Evolutionary conservation across 1,139 yeast species (phyloP).

Genomic region (Scheffersomyces segobiensis): DNA sequence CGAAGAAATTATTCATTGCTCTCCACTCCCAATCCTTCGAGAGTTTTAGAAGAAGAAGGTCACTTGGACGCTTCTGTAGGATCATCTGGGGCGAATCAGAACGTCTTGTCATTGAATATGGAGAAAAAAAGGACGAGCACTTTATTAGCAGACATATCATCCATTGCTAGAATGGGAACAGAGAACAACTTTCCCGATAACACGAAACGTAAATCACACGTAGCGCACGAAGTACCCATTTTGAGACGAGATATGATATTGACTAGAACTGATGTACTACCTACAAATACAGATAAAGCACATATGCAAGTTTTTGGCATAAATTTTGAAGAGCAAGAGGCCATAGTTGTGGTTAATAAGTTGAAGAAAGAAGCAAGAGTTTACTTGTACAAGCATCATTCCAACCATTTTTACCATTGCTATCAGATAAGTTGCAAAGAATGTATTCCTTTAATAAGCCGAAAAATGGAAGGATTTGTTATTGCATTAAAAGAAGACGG

Average conservation of each 20-base stretch:
- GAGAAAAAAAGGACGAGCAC: conserved; percentile 57
- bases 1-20: conserved; percentile 30
- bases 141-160: conserved; percentile 53
- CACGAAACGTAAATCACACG: conserved; percentile 17
- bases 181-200: conserved; percentile 34
- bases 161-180: conserved; percentile 63
- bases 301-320: conserved; percentile 46
- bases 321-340: conserved; percentile 56
- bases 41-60: conserved; percentile 45
- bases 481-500: conserved; percentile 31
- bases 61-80: conserved; percentile 13
- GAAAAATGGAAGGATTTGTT: conserved; percentile 42
- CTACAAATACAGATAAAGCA: conserved; percentile 26
- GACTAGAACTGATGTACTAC: conserved; percentile 55
- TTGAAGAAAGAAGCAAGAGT: conserved; percentile 42
- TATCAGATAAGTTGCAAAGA: conserved; percentile 41
- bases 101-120: conserved; percentile 37
- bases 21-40: conserved; percentile 43
- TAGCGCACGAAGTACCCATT: conserved; percentile 23
- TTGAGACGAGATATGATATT: conserved; percentile 67
- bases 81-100: conserved; percentile 7
- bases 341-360: conserved; percentile 48
- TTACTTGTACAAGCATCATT: conserved; percentile 46
- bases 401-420: conserved; percentile 33
- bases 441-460: conserved; percentile 38